phyloP scores from a whole-genome alignment of 2,329 filamentous ascomycete species.

The Epicoccum sorghinum region DNA sequence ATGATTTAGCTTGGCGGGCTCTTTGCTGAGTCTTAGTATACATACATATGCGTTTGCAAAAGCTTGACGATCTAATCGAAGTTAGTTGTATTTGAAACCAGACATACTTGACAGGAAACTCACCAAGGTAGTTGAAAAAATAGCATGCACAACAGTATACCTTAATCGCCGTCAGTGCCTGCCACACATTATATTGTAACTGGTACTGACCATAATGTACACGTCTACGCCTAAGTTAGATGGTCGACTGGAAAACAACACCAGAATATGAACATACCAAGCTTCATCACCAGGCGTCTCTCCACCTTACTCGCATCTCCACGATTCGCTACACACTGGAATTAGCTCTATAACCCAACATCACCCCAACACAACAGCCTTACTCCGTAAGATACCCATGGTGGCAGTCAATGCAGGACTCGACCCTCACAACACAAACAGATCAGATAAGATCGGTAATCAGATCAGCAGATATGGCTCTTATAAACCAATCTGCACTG shows the following conservation, averaged over 20 bases:
- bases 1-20: not conserved
- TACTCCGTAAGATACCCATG: no score
- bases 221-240: not conserved
- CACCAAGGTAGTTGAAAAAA: slow-evolving; percentile 39
- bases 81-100: not conserved
- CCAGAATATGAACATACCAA: not conserved
- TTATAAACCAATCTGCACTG: no score
- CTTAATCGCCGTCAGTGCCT: not conserved
- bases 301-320: not conserved
- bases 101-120: not conserved
- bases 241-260: not conserved
- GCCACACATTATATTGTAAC: not conserved
- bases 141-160: slow-evolving; percentile 32
- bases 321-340: slow-evolving; percentile 27
- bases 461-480: no score
- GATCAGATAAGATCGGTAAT: no score
- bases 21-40: not conserved
- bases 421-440: no score
- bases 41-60: slow-evolving; percentile 7
- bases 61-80: not conserved
- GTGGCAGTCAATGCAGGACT: no score
- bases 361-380: no score
- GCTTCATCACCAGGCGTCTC: slow-evolving; percentile 6
- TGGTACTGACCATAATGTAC: not conserved
- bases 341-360: no score